A percentile compares a stretch with the other conserved stretches of the same genome.
Evolutionary conservation across 2,329 filamentous ascomycete species (phyloP).

Genomic region (Pseudocercospora eumusae): DNA sequence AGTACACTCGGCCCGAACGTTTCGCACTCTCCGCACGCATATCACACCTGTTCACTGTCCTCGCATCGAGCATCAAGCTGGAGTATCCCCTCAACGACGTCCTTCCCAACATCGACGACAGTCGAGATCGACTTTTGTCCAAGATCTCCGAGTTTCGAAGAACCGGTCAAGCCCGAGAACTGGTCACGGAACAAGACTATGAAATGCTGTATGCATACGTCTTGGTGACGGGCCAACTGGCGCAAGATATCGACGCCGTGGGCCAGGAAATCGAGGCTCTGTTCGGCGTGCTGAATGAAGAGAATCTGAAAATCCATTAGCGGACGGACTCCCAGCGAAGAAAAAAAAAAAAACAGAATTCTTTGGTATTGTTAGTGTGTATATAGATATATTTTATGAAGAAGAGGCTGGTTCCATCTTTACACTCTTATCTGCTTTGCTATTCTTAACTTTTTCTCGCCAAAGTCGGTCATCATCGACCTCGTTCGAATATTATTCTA

Average conservation of each 20-base stretch:
- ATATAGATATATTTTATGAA: too few relatives aligned
- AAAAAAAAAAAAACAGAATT: too few relatives aligned
- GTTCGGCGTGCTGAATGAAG: constrained; percentile 64
- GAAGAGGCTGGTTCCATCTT: too few relatives aligned
- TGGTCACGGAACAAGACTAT: constrained; percentile 75
- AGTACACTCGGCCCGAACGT: constrained; percentile 77
- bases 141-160: constrained; percentile 86
- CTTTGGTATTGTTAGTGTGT: too few relatives aligned
- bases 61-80: constrained; percentile 90
- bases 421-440: too few relatives aligned
- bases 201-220: constrained; percentile 89
- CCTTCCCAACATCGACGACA: constrained; percentile 77
- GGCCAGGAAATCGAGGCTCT: constrained; percentile 50
- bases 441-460: too few relatives aligned
- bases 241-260: constrained; percentile 37
- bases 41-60: constrained; percentile 80
- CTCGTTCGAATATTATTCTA: too few relatives aligned
- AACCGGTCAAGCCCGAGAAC: constrained; percentile 55
- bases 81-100: constrained; percentile 83
- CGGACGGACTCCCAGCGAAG: too few relatives aligned
- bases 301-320: constrained; percentile 59
- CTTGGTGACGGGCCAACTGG: constrained; percentile 59
- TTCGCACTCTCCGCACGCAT: constrained; percentile 81
- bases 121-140: constrained; percentile 78
- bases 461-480: too few relatives aligned